Conservation (phyloP, 805 yeast species). For the Hanseniaspora pseudoguilliermondii region DNA sequence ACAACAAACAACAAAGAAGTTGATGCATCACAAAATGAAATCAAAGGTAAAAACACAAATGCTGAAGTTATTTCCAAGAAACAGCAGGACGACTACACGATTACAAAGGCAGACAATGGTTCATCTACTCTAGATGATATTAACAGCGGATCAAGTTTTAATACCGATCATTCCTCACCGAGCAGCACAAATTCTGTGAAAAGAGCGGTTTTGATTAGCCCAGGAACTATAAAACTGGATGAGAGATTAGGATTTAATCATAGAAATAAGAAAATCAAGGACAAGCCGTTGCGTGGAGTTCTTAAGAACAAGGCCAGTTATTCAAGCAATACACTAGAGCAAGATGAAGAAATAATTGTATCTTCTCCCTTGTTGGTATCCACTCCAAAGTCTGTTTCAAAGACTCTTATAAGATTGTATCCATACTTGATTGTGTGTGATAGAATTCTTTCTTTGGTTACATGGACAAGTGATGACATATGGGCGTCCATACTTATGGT, state of each 20-base stretch:
- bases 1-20: background rate
- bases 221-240: slow-evolving; percentile 2
- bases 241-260: slow-evolving; percentile 14
- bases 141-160: background rate
- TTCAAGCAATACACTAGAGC: background rate
- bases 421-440: slow-evolving; percentile 72
- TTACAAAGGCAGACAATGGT: background rate
- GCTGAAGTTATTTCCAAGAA: background rate
- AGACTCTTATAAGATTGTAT: slow-evolving; percentile 67
- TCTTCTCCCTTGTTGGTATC: slow-evolving; percentile 74
- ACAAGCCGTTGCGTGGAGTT: slow-evolving; percentile 13
- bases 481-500: slow-evolving; percentile 55
- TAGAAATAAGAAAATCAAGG: slow-evolving; percentile 8
- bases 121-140: background rate
- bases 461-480: slow-evolving; percentile 83
- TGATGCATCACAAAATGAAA: background rate
- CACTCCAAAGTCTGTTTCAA: slow-evolving; percentile 85
- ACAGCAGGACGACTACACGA: background rate
- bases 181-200: background rate
- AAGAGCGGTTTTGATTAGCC: slow-evolving; percentile 9
- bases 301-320: slow-evolving; percentile 5
- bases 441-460: slow-evolving; percentile 53
- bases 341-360: slow-evolving; percentile 13
- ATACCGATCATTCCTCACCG: background rate
- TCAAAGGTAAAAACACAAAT: background rate